phyloP scores from a whole-genome alignment of 1,284 basidiomycete genomes.

The Lentinus polychrous region DNA sequence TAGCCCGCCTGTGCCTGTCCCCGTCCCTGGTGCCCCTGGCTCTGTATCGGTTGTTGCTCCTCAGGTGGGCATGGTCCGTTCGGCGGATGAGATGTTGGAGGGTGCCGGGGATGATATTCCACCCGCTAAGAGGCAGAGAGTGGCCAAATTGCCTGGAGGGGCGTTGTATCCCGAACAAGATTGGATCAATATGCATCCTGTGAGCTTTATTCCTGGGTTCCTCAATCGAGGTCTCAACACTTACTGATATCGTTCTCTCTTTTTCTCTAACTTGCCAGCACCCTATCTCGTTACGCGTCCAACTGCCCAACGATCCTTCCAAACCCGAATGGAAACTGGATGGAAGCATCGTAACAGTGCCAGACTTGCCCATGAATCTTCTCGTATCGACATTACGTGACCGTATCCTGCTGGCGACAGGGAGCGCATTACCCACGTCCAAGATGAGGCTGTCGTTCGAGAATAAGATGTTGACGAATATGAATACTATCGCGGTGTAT shows the following conservation, averaged over 20 bases:
- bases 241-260: neutral
- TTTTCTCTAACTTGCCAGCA: constrained; percentile 39
- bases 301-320: constrained; percentile 72
- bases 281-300: constrained; percentile 77
- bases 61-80: constrained; percentile 61
- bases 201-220: constrained; percentile 27
- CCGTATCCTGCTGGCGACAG: constrained; percentile 71
- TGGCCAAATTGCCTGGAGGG: constrained; percentile 76
- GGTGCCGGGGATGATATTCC: constrained; percentile 50
- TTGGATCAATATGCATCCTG: constrained; percentile 85
- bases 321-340: constrained; percentile 91
- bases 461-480: constrained; percentile 82
- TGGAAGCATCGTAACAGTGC: constrained; percentile 68
- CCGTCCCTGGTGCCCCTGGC: constrained; percentile 27
- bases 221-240: neutral
- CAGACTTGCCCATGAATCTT: constrained; percentile 75
- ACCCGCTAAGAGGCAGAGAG: constrained; percentile 76
- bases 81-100: constrained; percentile 76
- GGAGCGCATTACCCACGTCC: constrained; percentile 70
- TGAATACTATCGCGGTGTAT: constrained; percentile 74
- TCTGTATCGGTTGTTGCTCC: constrained; percentile 30
- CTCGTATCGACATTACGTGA: constrained; percentile 85
- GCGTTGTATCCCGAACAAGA: constrained; percentile 78
- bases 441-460: constrained; percentile 72
- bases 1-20: constrained; percentile 27